Base-by-base conservation (phyloP, 495 filamentous ascomycete species). In the Oidiodendron maius region DNA sequence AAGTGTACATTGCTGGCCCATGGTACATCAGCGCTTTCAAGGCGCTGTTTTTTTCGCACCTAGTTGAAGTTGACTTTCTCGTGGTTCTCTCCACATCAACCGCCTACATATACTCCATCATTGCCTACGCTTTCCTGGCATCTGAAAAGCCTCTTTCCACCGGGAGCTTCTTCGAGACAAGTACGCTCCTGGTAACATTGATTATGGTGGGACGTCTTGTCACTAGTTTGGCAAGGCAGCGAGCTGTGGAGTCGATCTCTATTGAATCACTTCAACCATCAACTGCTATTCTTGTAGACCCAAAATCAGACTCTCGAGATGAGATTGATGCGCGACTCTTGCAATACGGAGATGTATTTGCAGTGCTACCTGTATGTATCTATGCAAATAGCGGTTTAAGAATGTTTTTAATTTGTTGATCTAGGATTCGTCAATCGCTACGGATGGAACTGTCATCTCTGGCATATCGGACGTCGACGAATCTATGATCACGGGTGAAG, bases 401-500 rank as follows among this genome's bases (percentile, higher is more conserved):
- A n/a, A n/a, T n/a, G n/a, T n/a, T n/a, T n/a, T n/a, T n/a, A n/a
- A n/a, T n/a, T n/a, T n/a, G n/a, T n/a, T n/a, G n/a, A n/a, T n/a
- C n/a, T n/a, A n/a, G 12, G 26, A 30, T 30, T 5, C 26, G 26
- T 30, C 26, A 5, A 66, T 87, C 18, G 70, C 76, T 6, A 91
- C 86, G 2, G 86, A 91, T 55, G 86, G 86, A 1, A 75, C 71
- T 0, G 69, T 89, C 0, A 52, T 81, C 3, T 65, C 61, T 10
- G 86, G 86, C 1, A 61, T 58, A 1, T 82, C 77, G 1, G 83
- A 85, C 46, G 70, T 87, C 12, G 74, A 91, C 60, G 86, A 89
- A 61, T 84, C 84, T 8, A 83, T 86, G 74, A 53, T 89, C 6
- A 89, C 84, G 1, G 86, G 86, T 15, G 86, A 90, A 10, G n/a